These are phyloP conservation scores for Candida ortonii DNA, from an alignment of 805 yeast species.

Conservation along the genomic window DNA sequence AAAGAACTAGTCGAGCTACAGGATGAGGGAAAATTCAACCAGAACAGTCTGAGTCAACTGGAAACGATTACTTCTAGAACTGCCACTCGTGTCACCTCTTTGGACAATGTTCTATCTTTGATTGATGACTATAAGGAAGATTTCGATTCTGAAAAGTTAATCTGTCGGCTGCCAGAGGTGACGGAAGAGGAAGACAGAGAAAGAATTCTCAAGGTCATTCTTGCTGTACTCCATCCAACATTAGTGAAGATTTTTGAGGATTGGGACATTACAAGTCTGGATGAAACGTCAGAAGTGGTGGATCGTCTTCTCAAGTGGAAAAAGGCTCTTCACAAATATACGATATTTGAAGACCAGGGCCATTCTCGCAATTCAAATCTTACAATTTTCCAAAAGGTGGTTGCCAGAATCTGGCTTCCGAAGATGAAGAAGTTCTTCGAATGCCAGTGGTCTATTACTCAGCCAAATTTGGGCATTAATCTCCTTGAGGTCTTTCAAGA, in stretches of 20 bases:
- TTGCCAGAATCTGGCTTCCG: constrained; percentile 37
- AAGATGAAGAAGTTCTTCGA: constrained; percentile 28
- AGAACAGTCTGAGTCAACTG: constrained; percentile 16
- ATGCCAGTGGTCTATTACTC: constrained; percentile 36
- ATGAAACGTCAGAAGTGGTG: constrained; percentile 26
- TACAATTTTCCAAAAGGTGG: constrained; percentile 34
- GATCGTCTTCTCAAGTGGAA: constrained; percentile 32
- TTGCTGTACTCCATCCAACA: constrained; percentile 24
- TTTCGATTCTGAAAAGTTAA: constrained; percentile 1
- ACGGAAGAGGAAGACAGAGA: constrained; percentile 9
- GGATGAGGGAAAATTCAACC: constrained; percentile 13
- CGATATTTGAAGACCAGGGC: constrained; percentile 1
- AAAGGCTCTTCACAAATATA: constrained; percentile 9
- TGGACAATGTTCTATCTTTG: constrained; percentile 1
- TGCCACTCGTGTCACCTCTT: constrained; percentile 6
- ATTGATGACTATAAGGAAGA: constrained; percentile 3
- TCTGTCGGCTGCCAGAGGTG: constrained; percentile 4
- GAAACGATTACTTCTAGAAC: constrained; percentile 3
- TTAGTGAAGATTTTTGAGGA: constrained; percentile 18
- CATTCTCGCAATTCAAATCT: constrained; percentile 5
- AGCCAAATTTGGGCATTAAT: constrained; percentile 39
- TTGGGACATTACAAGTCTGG: constrained; percentile 40
- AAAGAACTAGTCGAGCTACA: constrained; percentile 7
- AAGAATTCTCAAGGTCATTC: constrained; percentile 14
- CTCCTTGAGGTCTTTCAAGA: constrained; percentile 34